phyloP scores from a whole-genome alignment of 1,284 basidiomycete species.

The Porogramme epimiltina region DNA sequence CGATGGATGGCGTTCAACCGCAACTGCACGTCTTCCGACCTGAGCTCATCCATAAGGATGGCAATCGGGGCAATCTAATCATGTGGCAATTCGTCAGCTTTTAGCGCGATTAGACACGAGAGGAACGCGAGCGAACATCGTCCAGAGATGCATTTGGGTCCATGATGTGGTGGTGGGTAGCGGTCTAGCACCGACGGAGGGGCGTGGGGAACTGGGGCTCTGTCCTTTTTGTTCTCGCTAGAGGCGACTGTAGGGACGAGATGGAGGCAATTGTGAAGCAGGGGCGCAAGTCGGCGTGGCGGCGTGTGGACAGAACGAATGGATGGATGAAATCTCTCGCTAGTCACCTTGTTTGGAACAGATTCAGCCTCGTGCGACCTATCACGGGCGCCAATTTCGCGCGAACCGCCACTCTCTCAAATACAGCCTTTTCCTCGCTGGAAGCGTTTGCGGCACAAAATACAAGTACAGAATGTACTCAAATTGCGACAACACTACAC shows the following conservation, averaged over 20 bases:
- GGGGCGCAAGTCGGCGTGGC: neutral
- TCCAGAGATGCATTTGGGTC: conserved; percentile 20
- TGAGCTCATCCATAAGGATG: conserved; percentile 93
- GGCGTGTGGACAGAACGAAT: conserved; percentile 21
- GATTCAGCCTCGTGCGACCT: conserved; percentile 3
- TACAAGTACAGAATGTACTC: too few species aligned
- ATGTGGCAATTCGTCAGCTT: neutral
- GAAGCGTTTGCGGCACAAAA: too few species aligned
- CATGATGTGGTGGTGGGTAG: conserved; percentile 16
- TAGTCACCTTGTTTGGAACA: conserved; percentile 28
- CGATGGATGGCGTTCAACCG: conserved; percentile 97
- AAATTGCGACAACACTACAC: too few species aligned
- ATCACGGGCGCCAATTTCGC: conserved; percentile 2
- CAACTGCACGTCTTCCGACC: conserved; percentile 93
- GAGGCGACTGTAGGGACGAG: neutral
- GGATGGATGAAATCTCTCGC: conserved; percentile 23
- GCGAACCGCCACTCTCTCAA: too few species aligned
- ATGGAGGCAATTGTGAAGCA: neutral
- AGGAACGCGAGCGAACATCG: conserved; percentile 7
- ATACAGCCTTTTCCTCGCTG: neutral
- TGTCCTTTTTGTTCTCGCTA: too few species aligned
- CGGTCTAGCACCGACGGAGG: neutral
- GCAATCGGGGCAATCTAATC: conserved; percentile 82
- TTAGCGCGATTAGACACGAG: neutral
- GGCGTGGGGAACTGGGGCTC: too few species aligned